phyloP scores from a whole-genome alignment of 768 basidiomycete species.

The Phaeotremella skinneri region DNA sequence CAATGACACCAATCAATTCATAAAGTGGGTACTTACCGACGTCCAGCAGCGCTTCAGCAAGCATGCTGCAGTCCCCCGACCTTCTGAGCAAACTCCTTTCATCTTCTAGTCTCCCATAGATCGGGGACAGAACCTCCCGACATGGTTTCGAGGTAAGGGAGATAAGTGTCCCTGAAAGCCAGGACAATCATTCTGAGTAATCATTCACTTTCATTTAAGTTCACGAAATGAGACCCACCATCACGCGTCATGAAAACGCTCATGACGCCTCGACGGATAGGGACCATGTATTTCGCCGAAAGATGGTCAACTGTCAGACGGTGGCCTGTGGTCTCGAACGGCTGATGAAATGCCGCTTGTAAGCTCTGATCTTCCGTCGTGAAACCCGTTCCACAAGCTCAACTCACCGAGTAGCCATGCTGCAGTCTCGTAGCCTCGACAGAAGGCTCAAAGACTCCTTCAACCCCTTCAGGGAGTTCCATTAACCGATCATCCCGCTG shows the following conservation, averaged over 20 bases:
- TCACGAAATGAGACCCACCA: slow-evolving; percentile 31
- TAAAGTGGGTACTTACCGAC: slow-evolving; percentile 32
- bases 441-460: slow-evolving; percentile 49
- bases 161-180: slow-evolving; percentile 42
- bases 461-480: slow-evolving; percentile 48
- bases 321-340: slow-evolving; percentile 40
- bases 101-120: slow-evolving; percentile 46
- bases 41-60: slow-evolving; percentile 48
- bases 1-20: no score
- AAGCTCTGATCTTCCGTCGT: slow-evolving; percentile 6
- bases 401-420: slow-evolving; percentile 20
- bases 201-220: background rate
- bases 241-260: slow-evolving; percentile 50
- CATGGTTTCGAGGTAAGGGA: slow-evolving; percentile 34
- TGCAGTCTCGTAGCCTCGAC: slow-evolving; percentile 18
- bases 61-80: slow-evolving; percentile 50
- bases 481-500: slow-evolving; percentile 11
- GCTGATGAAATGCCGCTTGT: slow-evolving; percentile 8
- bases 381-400: no score
- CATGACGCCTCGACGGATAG: slow-evolving; percentile 43
- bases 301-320: slow-evolving; percentile 46
- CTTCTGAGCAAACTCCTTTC: slow-evolving; percentile 44
- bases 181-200: background rate
- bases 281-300: slow-evolving; percentile 50
- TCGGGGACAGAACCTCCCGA: slow-evolving; percentile 42